phyloP scores from a whole-genome alignment of 345 rosid genomes.

The Heritiera littoralis region DNA sequence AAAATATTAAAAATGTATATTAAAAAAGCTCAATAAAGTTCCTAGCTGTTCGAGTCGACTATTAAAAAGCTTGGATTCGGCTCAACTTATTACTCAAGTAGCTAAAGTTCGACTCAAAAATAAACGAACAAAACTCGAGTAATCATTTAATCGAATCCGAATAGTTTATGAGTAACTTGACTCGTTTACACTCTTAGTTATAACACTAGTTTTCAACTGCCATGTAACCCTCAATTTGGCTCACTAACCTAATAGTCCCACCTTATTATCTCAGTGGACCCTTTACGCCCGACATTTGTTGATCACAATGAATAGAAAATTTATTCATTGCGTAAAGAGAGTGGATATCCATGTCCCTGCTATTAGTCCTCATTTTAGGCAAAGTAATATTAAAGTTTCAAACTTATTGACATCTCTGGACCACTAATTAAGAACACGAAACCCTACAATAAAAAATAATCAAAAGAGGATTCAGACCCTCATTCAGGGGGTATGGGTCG shows the following conservation, averaged over 20 bases:
- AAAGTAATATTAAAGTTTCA: conserved; percentile 1
- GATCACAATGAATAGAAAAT: conserved; percentile 21
- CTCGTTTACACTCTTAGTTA: too few species aligned
- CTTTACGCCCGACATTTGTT: conserved; percentile 34
- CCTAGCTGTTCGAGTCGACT: too few species aligned
- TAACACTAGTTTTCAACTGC: neutral
- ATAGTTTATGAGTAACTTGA: too few species aligned
- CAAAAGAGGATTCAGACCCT: conserved; percentile 36
- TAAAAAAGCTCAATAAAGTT: too few species aligned
- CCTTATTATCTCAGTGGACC: conserved; percentile 34
- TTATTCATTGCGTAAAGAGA: conserved; percentile 12
- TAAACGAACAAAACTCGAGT: too few species aligned
- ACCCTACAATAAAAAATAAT: conserved; percentile 29
- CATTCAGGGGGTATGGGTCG: conserved; percentile 46
- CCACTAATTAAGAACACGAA: conserved; percentile 31
- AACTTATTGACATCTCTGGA: conserved; percentile 25
- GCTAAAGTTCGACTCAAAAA: too few species aligned
- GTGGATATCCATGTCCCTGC: conserved; percentile 15
- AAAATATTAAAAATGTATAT: too few species aligned
- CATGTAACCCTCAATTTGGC: conserved; percentile 9
- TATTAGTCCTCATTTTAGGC: conserved; percentile 10
- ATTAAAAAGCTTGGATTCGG: too few species aligned
- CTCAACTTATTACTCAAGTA: too few species aligned
- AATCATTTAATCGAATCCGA: too few species aligned
- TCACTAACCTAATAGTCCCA: conserved; percentile 19